phyloP scores from a whole-genome alignment of 2,329 filamentous ascomycete species.

The Didymosphaeria variabile region DNA sequence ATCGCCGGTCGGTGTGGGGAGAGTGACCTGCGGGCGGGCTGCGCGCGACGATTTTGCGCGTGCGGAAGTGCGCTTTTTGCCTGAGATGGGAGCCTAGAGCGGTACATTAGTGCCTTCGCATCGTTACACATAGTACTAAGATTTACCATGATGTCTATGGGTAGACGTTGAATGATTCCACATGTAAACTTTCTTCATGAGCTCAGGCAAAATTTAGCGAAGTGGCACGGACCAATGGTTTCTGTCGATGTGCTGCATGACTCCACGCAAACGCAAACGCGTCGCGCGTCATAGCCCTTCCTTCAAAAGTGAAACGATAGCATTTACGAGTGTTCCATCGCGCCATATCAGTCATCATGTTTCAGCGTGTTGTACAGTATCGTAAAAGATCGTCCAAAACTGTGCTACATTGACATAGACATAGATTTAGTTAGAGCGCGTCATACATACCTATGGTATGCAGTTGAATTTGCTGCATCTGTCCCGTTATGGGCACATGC shows the following conservation, averaged over 20 bases:
- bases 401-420: too few species aligned
- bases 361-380: too few species aligned
- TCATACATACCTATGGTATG: too few species aligned
- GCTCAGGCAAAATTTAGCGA: conserved; percentile 2
- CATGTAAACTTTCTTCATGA: background rate
- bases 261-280: background rate
- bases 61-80: conserved; percentile 47
- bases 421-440: too few species aligned
- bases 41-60: conserved; percentile 45
- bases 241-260: background rate
- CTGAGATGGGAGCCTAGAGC: conserved; percentile 39
- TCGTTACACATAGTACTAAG: background rate
- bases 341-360: too few species aligned
- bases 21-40: conserved; percentile 31
- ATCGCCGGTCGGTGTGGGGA: conserved; percentile 44
- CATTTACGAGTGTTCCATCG: too few species aligned
- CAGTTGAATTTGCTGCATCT: too few species aligned
- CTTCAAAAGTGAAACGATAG: too few species aligned
- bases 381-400: too few species aligned
- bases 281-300: background rate
- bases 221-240: background rate
- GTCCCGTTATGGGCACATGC: too few species aligned
- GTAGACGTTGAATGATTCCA: background rate
- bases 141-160: background rate
- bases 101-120: background rate